Evolutionary conservation across 257 asterid species (phyloP), one percentile per base, ranked within the genome.

Genomic region (Nemophila menziesii): DNA sequence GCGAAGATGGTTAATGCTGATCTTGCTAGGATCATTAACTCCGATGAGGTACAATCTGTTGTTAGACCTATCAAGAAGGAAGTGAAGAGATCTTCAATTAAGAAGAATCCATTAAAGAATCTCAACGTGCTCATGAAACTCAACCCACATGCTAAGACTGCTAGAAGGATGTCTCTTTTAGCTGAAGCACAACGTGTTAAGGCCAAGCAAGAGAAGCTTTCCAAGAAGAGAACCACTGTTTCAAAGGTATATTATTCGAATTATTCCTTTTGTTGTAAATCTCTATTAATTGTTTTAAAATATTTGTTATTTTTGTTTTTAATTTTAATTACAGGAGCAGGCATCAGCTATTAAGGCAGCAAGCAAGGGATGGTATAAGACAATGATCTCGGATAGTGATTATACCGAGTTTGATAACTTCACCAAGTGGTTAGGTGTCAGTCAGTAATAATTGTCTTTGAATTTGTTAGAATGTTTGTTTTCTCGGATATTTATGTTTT

Each of bases 1-100:
- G 49, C 79, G 0, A 86, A 86, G 75, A 86, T 85, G 93, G 75
- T 65, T 20, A 86, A 86, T 61, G 96, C 85, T 13, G 96, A 85
- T 52, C 66, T 86, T 38, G 92, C 97, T 0, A 76, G 94, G 29
- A 81, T 86, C 16, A 86, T 86, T 36, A 86, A 86, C 46, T 86
- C 96, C 0, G 96, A 86, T 39, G 96, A 81, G 74, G 74, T 86
- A 14, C 94, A 86, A 57, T 75, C 92, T 4, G 94, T 81, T 11
- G 96, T 86, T 60, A 79, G 45, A 51, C 97, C 85, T 5, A 86
- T 81, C 49, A 81, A 86, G 73, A 68, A 65, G 79, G 86, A 65
- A 42, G 34, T 57, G 17, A 75, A 62, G 72, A 73, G 87, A 45
- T 87, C 92, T 40, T 68, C 68, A 2, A 6, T 82, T 74, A 79